phyloP scores from a whole-genome alignment of 1,139 yeast species.

The Suhomyces coccinellae region DNA sequence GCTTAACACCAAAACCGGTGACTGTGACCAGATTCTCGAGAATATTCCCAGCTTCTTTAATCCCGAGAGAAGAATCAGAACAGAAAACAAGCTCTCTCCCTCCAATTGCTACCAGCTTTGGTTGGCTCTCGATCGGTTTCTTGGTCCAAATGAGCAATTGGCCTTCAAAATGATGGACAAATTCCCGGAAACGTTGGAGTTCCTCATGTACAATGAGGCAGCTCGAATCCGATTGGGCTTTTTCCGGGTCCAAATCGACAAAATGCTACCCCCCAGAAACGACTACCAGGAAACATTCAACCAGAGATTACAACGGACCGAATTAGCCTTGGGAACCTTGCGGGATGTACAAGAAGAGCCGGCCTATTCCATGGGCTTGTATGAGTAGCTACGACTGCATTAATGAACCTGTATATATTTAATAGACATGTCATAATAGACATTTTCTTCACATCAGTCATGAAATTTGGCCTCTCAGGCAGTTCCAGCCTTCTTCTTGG shows the following conservation, averaged over 20 bases:
- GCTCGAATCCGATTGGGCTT: conserved; percentile 19
- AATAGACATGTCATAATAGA: not conserved
- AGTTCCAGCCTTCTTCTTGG: conserved; percentile 14
- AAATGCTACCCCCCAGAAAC: conserved; percentile 21
- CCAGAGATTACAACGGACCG: conserved; percentile 25
- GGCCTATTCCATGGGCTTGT: conserved; percentile 2
- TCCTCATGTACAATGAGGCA: conserved; percentile 23
- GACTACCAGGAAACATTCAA: conserved; percentile 20
- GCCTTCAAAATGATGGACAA: conserved; percentile 32
- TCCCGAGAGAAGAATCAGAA: conserved; percentile 25
- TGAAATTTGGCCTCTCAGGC: not conserved
- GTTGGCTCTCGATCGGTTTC: conserved; percentile 19
- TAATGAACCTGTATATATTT: conserved; percentile 6
- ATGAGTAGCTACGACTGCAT: conserved; percentile 3
- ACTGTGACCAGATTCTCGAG: conserved; percentile 11
- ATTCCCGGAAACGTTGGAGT: conserved; percentile 38
- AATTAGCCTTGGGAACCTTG: conserved; percentile 14
- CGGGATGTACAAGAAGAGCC: conserved; percentile 1
- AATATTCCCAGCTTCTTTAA: conserved; percentile 27
- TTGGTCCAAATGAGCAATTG: conserved; percentile 17
- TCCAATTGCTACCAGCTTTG: conserved; percentile 19
- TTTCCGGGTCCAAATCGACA: conserved; percentile 29
- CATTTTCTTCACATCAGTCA: too few relatives aligned
- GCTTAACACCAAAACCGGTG: conserved; percentile 12
- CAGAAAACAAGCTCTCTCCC: conserved; percentile 24